Evolutionary conservation across 257 asterid species (phyloP).

Genomic region (Solanum etuberosum): DNA sequence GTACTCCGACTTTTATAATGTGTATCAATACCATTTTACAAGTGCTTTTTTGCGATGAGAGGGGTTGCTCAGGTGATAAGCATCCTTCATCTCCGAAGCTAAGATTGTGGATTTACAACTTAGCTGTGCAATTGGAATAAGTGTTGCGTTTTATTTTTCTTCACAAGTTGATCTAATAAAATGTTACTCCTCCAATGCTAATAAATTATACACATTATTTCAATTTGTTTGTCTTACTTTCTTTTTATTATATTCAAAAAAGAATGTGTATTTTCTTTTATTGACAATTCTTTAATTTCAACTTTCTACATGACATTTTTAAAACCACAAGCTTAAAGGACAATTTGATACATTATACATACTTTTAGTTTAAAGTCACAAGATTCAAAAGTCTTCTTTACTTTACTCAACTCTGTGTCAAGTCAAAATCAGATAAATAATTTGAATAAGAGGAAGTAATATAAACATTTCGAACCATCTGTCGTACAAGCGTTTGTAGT

Average conservation of each 20-base stretch:
- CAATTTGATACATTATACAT: neutral
- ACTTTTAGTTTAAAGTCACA: neutral
- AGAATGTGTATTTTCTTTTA: neutral
- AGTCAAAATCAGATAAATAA: neutral
- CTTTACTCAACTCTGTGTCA: neutral
- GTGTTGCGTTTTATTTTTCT: neutral
- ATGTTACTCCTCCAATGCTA: neutral
- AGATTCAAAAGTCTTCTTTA: neutral
- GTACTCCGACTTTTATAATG: neutral
- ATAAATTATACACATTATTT: neutral
- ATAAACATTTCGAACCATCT: no score
- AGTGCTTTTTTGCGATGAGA: no score
- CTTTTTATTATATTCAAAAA: neutral
- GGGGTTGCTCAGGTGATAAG: neutral
- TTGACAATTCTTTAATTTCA: neutral
- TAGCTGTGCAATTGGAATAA: neutral
- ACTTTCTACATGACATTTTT: neutral
- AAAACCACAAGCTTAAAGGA: neutral
- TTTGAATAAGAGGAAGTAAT: neutral
- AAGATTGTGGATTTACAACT: neutral
- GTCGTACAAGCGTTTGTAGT: constrained; percentile 41
- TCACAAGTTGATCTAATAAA: neutral
- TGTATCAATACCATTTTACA: neutral
- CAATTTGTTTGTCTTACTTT: neutral
- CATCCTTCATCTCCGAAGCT: neutral